Conservation (phyloP, 495 filamentous ascomycete genomes). For the Trichoderma parareesei region DNA sequence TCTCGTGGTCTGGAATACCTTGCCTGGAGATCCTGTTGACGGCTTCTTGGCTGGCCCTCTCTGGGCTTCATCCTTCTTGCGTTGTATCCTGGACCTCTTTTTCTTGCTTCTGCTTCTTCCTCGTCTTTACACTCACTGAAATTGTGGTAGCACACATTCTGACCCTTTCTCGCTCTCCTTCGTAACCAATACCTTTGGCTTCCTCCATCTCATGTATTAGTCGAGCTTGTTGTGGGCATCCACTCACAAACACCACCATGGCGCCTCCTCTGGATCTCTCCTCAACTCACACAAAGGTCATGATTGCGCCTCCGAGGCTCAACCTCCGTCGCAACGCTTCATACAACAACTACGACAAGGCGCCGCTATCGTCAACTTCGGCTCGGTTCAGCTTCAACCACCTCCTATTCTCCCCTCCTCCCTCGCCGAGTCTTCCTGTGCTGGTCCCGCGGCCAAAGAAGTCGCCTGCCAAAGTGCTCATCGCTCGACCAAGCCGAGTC, state of each 20-base stretch:
- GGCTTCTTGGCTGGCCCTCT: too few species aligned
- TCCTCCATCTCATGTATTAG: neutral
- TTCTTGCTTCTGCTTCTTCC: neutral
- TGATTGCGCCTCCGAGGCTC: conserved; percentile 41
- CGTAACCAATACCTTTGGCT: too few species aligned
- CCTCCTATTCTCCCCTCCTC: conserved; percentile 53
- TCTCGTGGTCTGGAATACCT: too few species aligned
- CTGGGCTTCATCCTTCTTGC: too few species aligned
- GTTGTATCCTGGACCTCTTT: too few species aligned
- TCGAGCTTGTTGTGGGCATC: neutral
- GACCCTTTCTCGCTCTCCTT: neutral
- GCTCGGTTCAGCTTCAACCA: conserved; percentile 54
- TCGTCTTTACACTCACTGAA: neutral
- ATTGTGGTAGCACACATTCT: too few species aligned
- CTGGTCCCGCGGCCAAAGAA: conserved; percentile 53
- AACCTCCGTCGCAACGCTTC: conserved; percentile 42
- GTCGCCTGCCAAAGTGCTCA: conserved; percentile 15
- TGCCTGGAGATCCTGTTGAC: too few species aligned
- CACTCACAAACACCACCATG: conserved; percentile 25
- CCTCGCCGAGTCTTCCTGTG: conserved; percentile 56
- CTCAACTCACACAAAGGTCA: conserved; percentile 41
- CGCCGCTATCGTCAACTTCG: conserved; percentile 44
- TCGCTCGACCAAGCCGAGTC: conserved; percentile 39
- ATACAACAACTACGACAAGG: conserved; percentile 37
- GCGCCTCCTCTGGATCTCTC: conserved; percentile 39